phyloP scores from a whole-genome alignment of 441 rosid species.

The Pelargonium australe region DNA sequence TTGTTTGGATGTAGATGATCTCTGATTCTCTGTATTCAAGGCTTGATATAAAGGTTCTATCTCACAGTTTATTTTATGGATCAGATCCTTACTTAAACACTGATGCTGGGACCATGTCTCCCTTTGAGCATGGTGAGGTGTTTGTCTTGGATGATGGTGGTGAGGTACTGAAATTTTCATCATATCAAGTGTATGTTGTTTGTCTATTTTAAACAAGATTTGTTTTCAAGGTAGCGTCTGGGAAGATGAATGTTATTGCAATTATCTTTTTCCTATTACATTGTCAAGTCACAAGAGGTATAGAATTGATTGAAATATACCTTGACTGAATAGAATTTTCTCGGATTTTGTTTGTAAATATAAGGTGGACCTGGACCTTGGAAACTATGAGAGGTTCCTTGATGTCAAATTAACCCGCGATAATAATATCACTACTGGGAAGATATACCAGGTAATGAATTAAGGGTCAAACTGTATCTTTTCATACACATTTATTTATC shows the following conservation, averaged over 20 bases:
- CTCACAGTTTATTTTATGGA: no score
- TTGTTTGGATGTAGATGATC: no score
- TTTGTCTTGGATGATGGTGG: conserved; percentile 20
- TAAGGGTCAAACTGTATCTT: background rate
- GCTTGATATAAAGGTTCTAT: no score
- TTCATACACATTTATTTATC: background rate
- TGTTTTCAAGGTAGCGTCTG: no score
- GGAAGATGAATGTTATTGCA: background rate
- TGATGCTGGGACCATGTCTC: conserved; percentile 21
- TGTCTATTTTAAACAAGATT: no score
- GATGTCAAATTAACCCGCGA: conserved; percentile 11
- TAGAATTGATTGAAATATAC: background rate
- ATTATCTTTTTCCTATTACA: background rate
- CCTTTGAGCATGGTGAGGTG: conserved; percentile 21
- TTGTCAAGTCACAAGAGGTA: background rate
- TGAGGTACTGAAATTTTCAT: background rate
- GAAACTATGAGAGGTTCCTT: background rate
- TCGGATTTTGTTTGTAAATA: background rate
- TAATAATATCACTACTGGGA: conserved; percentile 19
- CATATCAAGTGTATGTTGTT: background rate
- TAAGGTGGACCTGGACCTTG: conserved; percentile 2
- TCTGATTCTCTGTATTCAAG: no score
- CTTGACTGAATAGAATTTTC: background rate
- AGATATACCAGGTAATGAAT: conserved; percentile 8
- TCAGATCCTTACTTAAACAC: conserved; percentile 19